Evolutionary conservation across 148 eudicot species (phyloP).

Genomic region (Heliosperma pusillum): DNA sequence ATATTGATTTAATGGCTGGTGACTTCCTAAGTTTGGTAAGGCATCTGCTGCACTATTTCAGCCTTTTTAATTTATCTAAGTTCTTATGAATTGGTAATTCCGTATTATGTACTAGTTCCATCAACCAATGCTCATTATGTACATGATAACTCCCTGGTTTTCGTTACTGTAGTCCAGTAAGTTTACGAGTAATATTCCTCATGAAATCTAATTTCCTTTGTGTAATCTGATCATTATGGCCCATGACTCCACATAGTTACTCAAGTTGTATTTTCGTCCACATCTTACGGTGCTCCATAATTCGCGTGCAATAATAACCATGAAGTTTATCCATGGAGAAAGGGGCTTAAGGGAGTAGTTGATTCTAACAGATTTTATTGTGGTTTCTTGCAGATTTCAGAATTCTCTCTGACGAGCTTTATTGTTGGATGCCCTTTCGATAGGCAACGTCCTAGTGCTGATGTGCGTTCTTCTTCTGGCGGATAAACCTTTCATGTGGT

Average conservation of each 20-base stretch:
- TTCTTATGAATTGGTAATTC: background rate
- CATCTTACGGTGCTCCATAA: too few species aligned
- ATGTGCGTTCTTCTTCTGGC: conserved; percentile 35
- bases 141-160: too few species aligned
- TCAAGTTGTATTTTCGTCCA: too few species aligned
- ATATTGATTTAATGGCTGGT: conserved; percentile 67
- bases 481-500: background rate
- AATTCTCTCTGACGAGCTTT: conserved; percentile 56
- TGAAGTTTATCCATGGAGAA: too few species aligned
- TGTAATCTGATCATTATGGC: too few species aligned
- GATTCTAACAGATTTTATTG: background rate
- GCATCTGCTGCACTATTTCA: background rate
- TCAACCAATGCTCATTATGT: too few species aligned
- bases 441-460: conserved; percentile 36
- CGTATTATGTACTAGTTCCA: background rate
- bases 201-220: too few species aligned
- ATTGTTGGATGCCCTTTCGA: conserved; percentile 68
- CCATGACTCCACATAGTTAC: too few species aligned
- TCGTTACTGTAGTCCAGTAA: too few species aligned
- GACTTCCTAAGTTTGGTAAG: conserved; percentile 80
- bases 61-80: background rate
- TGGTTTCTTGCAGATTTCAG: conserved; percentile 50
- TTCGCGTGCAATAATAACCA: too few species aligned
- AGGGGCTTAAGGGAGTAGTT: too few species aligned
- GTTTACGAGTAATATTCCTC: too few species aligned